Conservation (phyloP, 1,139 yeast species). For the Candida anutae region DNA sequence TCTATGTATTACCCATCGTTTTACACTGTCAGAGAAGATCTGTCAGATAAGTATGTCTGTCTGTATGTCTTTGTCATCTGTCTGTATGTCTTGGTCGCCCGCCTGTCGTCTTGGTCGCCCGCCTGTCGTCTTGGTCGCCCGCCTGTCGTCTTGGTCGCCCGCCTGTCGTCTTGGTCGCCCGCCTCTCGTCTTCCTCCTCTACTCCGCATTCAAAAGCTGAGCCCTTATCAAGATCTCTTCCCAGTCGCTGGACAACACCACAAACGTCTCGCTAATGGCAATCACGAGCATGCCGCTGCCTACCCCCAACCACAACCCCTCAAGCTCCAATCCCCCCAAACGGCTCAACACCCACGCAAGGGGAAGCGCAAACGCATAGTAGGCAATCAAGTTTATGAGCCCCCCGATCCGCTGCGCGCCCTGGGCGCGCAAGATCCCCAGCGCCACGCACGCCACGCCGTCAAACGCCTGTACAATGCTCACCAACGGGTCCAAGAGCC, state of each 20-base stretch:
- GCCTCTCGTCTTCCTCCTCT: too few species aligned
- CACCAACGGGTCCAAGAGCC: slow-evolving; percentile 58
- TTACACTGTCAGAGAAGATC: too few species aligned
- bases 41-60: too few species aligned
- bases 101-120: too few species aligned
- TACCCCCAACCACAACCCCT: slow-evolving; percentile 87
- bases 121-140: too few species aligned
- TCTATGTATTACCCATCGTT: too few species aligned
- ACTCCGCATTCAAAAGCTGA: slow-evolving; percentile 17
- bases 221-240: slow-evolving; percentile 29
- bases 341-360: slow-evolving; percentile 60
- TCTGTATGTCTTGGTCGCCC: too few species aligned
- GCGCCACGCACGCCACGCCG: slow-evolving; percentile 74
- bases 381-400: slow-evolving; percentile 62
- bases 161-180: too few species aligned
- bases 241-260: slow-evolving; percentile 36
- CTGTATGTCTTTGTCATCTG: too few species aligned
- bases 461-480: slow-evolving; percentile 72
- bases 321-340: slow-evolving; percentile 40
- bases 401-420: slow-evolving; percentile 86
- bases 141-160: too few species aligned
- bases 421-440: slow-evolving; percentile 79
- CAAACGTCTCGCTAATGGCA: slow-evolving; percentile 48
- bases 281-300: slow-evolving; percentile 69
- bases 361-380: slow-evolving; percentile 68